Conservation (phyloP, 441 rosid species). For the Isatis lusitanica region DNA sequence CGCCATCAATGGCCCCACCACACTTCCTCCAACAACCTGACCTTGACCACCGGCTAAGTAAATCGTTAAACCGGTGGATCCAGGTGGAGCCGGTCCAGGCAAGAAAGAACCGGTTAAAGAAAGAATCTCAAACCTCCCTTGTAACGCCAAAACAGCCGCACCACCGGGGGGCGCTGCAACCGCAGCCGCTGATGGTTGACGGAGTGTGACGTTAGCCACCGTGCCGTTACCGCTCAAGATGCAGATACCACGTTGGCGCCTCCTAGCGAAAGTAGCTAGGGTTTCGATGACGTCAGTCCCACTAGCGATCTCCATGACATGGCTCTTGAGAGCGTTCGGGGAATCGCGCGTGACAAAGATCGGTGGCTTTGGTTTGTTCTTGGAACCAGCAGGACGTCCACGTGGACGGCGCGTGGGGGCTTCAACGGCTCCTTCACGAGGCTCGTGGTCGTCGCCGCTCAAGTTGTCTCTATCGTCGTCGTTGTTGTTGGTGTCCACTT, state of each 20-base stretch:
- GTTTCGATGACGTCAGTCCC: constrained; percentile 69
- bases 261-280: constrained; percentile 62
- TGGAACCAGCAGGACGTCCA: constrained; percentile 73
- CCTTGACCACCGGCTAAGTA: constrained; percentile 67
- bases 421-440: constrained; percentile 64
- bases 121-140: constrained; percentile 69
- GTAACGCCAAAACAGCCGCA: constrained; percentile 59
- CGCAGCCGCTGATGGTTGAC: constrained; percentile 45
- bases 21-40: constrained; percentile 61
- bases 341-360: constrained; percentile 71
- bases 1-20: constrained; percentile 53
- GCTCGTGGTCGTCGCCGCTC: constrained; percentile 55
- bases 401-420: constrained; percentile 62
- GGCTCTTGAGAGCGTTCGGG: constrained; percentile 65
- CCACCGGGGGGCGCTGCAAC: constrained; percentile 27
- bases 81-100: constrained; percentile 68
- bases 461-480: constrained; percentile 39
- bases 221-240: constrained; percentile 68
- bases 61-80: constrained; percentile 56
- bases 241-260: constrained; percentile 64
- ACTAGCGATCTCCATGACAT: constrained; percentile 61
- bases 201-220: constrained; percentile 63
- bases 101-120: constrained; percentile 65
- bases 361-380: constrained; percentile 76
- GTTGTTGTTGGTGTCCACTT: constrained; percentile 34